Conservation (phyloP, 495 filamentous ascomycete species). For the Rhypophila decipiens region DNA sequence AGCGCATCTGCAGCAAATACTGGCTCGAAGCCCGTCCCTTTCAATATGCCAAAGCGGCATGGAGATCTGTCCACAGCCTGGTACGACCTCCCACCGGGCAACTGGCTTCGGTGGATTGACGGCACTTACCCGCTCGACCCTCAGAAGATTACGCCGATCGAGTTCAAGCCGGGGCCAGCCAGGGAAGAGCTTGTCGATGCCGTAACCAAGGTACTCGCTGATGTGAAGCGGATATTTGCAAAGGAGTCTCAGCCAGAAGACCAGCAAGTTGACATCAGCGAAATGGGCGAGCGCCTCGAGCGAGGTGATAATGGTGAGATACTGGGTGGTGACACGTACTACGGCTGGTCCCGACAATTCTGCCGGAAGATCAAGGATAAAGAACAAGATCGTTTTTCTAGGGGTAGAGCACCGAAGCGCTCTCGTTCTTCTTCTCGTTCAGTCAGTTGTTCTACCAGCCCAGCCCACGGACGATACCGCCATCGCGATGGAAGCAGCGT, state of each 20-base stretch:
- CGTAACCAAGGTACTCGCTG: constrained; percentile 61
- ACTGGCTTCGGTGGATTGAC: constrained; percentile 69
- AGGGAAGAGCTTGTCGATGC: constrained; percentile 56
- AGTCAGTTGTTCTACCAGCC: constrained; percentile 26
- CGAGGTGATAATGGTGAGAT: constrained; percentile 57
- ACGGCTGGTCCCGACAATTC: constrained; percentile 78
- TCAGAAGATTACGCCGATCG: constrained; percentile 64
- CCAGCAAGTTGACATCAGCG: constrained; percentile 53
- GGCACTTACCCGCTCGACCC: constrained; percentile 67
- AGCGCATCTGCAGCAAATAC: constrained; percentile 12
- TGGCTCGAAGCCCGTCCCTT: constrained; percentile 52
- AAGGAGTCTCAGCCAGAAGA: constrained; percentile 29
- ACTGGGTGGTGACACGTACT: constrained; percentile 63
- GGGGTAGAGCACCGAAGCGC: constrained; percentile 13
- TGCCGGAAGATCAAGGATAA: constrained; percentile 74
- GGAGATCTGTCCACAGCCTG: constrained; percentile 69
- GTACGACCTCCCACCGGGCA: constrained; percentile 82
- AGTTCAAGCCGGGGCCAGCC: constrained; percentile 66
- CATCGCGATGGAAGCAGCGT: constrained; percentile 8
- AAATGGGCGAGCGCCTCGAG: constrained; percentile 63
- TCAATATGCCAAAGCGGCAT: constrained; percentile 66
- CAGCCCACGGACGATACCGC: constrained; percentile 11
- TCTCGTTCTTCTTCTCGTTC: constrained; percentile 31
- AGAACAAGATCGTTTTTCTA: constrained; percentile 27
- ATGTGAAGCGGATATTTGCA: constrained; percentile 59